phyloP scores from a whole-genome alignment of 164 flowering plant genomes.

The Annona cherimola region DNA sequence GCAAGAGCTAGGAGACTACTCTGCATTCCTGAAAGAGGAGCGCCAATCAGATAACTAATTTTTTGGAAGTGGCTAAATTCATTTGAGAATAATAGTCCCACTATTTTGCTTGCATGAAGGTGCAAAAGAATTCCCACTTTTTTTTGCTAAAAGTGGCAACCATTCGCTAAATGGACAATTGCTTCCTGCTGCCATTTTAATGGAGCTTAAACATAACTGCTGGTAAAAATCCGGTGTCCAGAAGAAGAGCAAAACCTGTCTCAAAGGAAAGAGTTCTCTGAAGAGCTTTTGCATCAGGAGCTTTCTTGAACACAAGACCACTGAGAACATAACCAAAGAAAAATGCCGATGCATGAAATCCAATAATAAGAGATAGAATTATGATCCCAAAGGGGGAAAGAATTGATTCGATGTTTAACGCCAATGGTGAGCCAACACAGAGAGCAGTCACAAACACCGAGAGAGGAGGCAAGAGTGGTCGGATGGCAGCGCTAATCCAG shows the following conservation, averaged over 20 bases:
- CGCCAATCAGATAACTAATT: not conserved
- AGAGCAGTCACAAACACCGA: slow-evolving; percentile 88
- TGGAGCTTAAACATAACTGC: not conserved
- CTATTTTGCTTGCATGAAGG: not conserved
- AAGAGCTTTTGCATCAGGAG: slow-evolving; percentile 65
- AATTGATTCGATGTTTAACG: slow-evolving; percentile 66
- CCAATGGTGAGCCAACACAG: slow-evolving; percentile 95
- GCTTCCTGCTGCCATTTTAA: not conserved
- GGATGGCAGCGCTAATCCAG: slow-evolving; percentile 49
- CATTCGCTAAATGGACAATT: too few relatives aligned
- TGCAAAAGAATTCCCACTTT: not conserved
- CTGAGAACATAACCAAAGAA: slow-evolving; percentile 59
- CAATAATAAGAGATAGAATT: slow-evolving; percentile 54
- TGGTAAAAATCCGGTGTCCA: not conserved
- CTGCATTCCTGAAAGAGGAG: slow-evolving; percentile 69
- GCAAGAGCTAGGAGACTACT: slow-evolving; percentile 97
- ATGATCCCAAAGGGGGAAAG: slow-evolving; percentile 77
- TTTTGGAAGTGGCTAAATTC: not conserved
- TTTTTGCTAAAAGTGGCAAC: not conserved
- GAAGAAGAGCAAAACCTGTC: slow-evolving; percentile 54
- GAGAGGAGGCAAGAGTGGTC: slow-evolving; percentile 80
- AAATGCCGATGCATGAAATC: slow-evolving; percentile 76
- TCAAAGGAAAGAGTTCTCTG: slow-evolving; percentile 88
- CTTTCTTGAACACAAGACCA: slow-evolving; percentile 53
- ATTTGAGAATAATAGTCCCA: not conserved